Conservation (phyloP, 2,329 filamentous ascomycete genomes). For the Drechslerella dactyloides region DNA sequence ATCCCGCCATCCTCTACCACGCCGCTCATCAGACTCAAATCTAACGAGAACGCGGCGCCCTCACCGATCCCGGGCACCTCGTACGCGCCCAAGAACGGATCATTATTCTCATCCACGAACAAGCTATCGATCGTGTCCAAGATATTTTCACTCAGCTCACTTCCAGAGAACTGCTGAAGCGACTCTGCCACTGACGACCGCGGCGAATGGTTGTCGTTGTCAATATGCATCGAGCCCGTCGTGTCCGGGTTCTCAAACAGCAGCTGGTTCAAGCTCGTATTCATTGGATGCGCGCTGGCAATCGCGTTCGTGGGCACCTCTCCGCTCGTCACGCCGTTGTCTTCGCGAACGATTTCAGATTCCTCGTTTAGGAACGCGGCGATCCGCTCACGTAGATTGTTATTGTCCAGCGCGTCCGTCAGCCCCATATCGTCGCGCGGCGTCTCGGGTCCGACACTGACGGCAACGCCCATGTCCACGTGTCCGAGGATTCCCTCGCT, state of each 20-base stretch:
- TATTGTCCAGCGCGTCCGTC: conserved; percentile 27
- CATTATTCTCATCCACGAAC: conserved; percentile 51
- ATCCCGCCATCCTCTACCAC: conserved; percentile 31
- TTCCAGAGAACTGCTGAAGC: conserved; percentile 52
- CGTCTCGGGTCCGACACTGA: conserved; percentile 44
- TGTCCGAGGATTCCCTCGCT: conserved; percentile 42
- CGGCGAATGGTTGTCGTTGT: conserved; percentile 38
- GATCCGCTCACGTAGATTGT: conserved; percentile 41
- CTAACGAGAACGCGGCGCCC: conserved; percentile 32
- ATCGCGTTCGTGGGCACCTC: conserved; percentile 27
- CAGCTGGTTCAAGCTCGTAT: conserved; percentile 37
- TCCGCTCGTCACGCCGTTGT: conserved; percentile 30
- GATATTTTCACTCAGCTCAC: conserved; percentile 50
- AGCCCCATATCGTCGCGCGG: conserved; percentile 41
- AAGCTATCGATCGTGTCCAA: conserved; percentile 52
- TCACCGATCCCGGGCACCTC: conserved; percentile 48
- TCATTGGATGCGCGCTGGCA: conserved; percentile 36
- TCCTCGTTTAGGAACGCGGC: conserved; percentile 50
- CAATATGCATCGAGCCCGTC: conserved; percentile 1
- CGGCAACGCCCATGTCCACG: conserved; percentile 44
- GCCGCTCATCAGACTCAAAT: conserved; percentile 39
- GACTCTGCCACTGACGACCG: conserved; percentile 51
- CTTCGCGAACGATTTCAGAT: conserved; percentile 36
- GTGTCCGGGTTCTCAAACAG: conserved; percentile 50
- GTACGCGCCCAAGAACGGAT: conserved; percentile 55